A percentile compares a stretch with the other conserved stretches of the same genome.
These are phyloP conservation scores for Babesia bovis DNA, from an alignment of 169 alveolate genomes.

Conservation along the genomic window DNA sequence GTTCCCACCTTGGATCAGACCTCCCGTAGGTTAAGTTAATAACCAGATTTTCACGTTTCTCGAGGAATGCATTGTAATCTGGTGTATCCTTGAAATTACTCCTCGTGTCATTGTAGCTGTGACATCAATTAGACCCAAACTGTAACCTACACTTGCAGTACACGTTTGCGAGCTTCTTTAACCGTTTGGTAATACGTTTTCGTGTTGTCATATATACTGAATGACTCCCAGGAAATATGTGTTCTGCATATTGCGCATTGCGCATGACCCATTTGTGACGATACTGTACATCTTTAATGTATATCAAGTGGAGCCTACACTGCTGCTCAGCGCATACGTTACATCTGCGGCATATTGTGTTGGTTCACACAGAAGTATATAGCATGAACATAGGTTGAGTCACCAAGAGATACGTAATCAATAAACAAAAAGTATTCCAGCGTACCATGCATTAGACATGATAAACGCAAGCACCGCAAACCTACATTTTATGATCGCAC, in stretches of 20 bases:
- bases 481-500: constrained; percentile 67
- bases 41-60: constrained; percentile 65
- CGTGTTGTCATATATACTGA: constrained; percentile 50
- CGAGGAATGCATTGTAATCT: constrained; percentile 72
- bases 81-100: constrained; percentile 76
- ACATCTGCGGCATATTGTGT: no score
- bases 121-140: neutral
- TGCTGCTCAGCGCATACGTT: constrained; percentile 65
- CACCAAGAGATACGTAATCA: neutral
- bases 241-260: constrained; percentile 71
- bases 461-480: neutral
- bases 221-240: constrained; percentile 54
- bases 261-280: constrained; percentile 56
- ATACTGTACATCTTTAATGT: neutral
- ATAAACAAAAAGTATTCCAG: neutral
- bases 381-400: neutral
- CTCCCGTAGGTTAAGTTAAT: constrained; percentile 61
- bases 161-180: constrained; percentile 60
- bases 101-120: constrained; percentile 74
- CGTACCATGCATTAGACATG: neutral
- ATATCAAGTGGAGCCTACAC: constrained; percentile 15
- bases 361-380: neutral
- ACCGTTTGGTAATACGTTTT: constrained; percentile 30
- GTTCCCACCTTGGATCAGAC: constrained; percentile 57
- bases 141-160: constrained; percentile 58